Base-by-base conservation (phyloP, 2,329 filamentous ascomycete genomes). In the Aspergillus pseudotamarii region DNA sequence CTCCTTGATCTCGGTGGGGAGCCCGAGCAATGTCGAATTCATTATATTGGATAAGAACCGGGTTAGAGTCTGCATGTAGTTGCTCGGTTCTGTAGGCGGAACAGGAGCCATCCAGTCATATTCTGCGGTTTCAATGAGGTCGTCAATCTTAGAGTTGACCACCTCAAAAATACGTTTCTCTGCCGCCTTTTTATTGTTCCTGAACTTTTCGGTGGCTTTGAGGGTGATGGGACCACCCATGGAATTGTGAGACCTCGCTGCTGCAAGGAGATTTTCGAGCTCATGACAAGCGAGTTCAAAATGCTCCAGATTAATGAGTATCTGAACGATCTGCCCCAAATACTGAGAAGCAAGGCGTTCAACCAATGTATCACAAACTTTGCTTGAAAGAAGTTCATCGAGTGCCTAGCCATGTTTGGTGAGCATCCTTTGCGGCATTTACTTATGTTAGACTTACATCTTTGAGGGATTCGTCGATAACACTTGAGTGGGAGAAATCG, bases 141-240 rank as follows among this genome's bases (percentile, higher is more conserved):
- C 95, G 73, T 98, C 94, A 71, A 99, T 98, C 82, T 99, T 99
- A 62, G 92, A 96, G 80, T 99, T 98, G 66, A 99, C 95, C 0
- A 99, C 86, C 79, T 99, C 96, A 74, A 99, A 99, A 62, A 99
- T 98, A 38, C 96, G 91, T 80, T 97, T 97, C 75, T 97, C 94
- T 0, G 95, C 95, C 1, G 91, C 93, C 81, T 98, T 97, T 80
- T 97, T 97, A 75, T 96, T 94, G 71, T 86, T 89, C 46, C 89
- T 86, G 77, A 99, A 99, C 64, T 92, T 87, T 68, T 93, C 90
- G 0, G 95, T 98, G 0, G 96, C 95, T 30, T 86, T 86, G 6
- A 98, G 84, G 4, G 89, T 88, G 60, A 97, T 87, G 0, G 93
- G 91, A 0, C 92, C 93, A 3, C 92, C 91, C 2, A 91, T 74